phyloP scores from a whole-genome alignment of 1,139 yeast genomes.

The Pneumocystis wakefieldiae region DNA sequence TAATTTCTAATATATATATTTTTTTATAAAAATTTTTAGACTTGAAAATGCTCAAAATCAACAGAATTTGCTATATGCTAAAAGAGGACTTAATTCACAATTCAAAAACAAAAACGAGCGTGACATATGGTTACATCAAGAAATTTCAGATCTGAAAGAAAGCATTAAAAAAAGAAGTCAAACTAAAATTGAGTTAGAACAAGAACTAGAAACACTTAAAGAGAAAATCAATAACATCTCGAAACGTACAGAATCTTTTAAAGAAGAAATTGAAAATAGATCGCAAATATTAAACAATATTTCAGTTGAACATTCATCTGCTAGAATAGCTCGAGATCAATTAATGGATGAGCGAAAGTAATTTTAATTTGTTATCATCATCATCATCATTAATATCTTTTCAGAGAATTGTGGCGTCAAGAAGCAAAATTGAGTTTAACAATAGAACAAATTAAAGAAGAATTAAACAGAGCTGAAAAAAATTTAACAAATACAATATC shows the following conservation, averaged over 20 bases:
- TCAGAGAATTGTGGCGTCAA: constrained; percentile 53
- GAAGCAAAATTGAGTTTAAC: constrained; percentile 50
- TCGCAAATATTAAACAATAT: constrained; percentile 10
- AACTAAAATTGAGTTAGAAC: constrained; percentile 17
- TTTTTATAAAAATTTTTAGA: not conserved
- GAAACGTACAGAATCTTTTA: constrained; percentile 19
- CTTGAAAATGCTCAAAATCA: constrained; percentile 32
- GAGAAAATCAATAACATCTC: constrained; percentile 16
- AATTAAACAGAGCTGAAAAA: constrained; percentile 39
- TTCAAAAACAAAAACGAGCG: constrained; percentile 46
- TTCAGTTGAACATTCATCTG: constrained; percentile 2
- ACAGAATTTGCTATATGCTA: constrained; percentile 54
- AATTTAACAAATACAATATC: constrained; percentile 34
- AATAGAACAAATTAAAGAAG: constrained; percentile 37
- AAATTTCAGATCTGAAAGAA: constrained; percentile 30
- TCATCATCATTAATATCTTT: not conserved
- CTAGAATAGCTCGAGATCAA: constrained; percentile 17
- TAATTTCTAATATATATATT: not conserved
- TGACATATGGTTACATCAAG: constrained; percentile 48
- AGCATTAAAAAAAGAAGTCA: constrained; percentile 20
- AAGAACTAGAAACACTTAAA: constrained; percentile 20
- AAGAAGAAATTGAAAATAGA: constrained; percentile 3
- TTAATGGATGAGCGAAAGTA: constrained; percentile 51
- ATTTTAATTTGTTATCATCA: not conserved
- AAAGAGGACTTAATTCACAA: constrained; percentile 55